Evolutionary conservation across 208 protist species (phyloP).

Genomic region (Acanthamoeba triangularis): DNA sequence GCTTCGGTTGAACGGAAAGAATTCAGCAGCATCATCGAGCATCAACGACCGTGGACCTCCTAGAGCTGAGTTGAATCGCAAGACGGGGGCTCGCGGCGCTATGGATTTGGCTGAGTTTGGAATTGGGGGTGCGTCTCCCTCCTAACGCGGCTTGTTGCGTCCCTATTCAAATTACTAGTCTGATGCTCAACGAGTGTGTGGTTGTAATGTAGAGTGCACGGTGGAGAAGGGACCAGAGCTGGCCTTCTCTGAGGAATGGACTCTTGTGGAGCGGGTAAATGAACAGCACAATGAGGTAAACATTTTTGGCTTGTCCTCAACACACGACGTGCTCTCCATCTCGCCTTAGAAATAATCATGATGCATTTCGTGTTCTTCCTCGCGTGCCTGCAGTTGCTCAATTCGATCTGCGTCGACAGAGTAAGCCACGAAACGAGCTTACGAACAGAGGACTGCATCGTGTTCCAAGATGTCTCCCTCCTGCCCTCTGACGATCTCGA

Average conservation of each 20-base stretch:
- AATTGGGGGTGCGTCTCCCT: not conserved
- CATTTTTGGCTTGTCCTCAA: not conserved
- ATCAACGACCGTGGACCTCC: no score
- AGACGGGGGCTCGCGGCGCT: not conserved
- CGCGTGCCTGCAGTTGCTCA: slow-evolving; percentile 33
- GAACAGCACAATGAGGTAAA: slow-evolving; percentile 76
- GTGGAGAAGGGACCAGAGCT: slow-evolving; percentile 65
- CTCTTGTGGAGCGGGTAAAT: slow-evolving; percentile 70
- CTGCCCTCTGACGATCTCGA: slow-evolving; percentile 68
- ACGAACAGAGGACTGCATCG: slow-evolving; percentile 45
- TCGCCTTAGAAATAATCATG: not conserved
- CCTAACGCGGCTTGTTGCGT: not conserved
- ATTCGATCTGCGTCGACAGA: slow-evolving; percentile 75
- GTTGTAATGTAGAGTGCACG: slow-evolving; percentile 34
- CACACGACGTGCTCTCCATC: no score
- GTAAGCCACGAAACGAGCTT: slow-evolving; percentile 16
- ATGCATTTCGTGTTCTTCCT: not conserved
- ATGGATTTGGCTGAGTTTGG: slow-evolving; percentile 8
- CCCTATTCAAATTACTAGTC: not conserved
- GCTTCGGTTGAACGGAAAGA: not conserved
- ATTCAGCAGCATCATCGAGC: no score
- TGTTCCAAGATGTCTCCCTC: slow-evolving; percentile 73
- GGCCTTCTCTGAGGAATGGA: slow-evolving; percentile 76
- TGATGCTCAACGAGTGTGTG: not conserved
- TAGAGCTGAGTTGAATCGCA: not conserved